Percentiles rank a stretch among this genome's conserved stretches.
These are phyloP conservation scores for Backusella macrospora DNA, from an alignment of 192 early-diverging fungal genomes.

Conservation along the genomic window DNA sequence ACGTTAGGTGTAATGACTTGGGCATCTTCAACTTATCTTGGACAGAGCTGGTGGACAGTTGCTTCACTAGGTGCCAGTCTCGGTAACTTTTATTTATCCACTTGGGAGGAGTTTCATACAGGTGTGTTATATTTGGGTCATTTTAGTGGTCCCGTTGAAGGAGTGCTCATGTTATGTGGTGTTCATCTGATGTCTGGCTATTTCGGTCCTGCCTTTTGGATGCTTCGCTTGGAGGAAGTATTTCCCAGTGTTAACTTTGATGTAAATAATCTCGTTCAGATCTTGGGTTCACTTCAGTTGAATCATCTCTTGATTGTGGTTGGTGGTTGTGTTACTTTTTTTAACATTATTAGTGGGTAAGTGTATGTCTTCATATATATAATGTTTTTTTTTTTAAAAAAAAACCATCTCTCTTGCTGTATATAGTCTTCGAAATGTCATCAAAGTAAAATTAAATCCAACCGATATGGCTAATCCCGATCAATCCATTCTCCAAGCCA, in stretches of 20 bases:
- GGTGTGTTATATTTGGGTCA: slow-evolving; percentile 81
- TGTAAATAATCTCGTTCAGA: slow-evolving; percentile 18
- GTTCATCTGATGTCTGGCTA: slow-evolving; percentile 65
- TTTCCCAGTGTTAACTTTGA: slow-evolving; percentile 11
- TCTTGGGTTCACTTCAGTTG: slow-evolving; percentile 50
- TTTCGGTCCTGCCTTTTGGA: slow-evolving; percentile 37
- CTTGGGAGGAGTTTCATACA: slow-evolving; percentile 95
- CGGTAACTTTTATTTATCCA: slow-evolving; percentile 82
- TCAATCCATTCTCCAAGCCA: slow-evolving; percentile 52
- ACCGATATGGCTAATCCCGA: slow-evolving; percentile 48
- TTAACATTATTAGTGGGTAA: slow-evolving; percentile 65
- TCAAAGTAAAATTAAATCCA: slow-evolving; percentile 24
- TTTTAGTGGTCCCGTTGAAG: slow-evolving; percentile 90
- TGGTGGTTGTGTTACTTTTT: slow-evolving; percentile 47
- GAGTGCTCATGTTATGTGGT: slow-evolving; percentile 69
- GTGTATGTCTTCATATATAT: slow-evolving; percentile 9
- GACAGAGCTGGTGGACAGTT: slow-evolving; percentile 72
- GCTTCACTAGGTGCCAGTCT: slow-evolving; percentile 39
- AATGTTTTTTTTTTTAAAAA: slow-evolving; percentile 1
- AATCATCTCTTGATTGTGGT: slow-evolving; percentile 57
- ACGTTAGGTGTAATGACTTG: slow-evolving; percentile 60
- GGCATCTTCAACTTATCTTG: slow-evolving; percentile 67
- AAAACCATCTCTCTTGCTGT: neutral
- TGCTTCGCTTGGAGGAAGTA: slow-evolving; percentile 9
- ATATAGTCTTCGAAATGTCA: slow-evolving; percentile 30